Percentiles rank a stretch among this genome's conserved stretches.
phyloP scores from a whole-genome alignment of 1,139 yeast genomes.

The Scheffersomyces lignicola region DNA sequence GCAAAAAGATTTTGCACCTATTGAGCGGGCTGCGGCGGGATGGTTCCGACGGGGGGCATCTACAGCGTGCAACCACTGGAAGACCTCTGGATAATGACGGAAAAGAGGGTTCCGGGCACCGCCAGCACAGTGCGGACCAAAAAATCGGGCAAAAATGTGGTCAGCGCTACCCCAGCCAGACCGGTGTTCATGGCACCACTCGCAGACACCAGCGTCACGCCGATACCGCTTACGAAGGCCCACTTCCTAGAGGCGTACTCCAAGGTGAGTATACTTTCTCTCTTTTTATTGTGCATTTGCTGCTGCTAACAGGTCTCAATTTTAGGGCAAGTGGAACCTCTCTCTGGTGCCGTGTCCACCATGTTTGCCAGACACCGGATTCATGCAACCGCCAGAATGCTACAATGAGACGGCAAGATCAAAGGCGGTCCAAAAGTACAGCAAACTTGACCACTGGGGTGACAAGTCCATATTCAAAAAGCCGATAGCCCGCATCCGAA shows the following conservation, averaged over 20 bases:
- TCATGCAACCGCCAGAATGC: slow-evolving; percentile 61
- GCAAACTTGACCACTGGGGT: slow-evolving; percentile 52
- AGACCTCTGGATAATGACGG: slow-evolving; percentile 2
- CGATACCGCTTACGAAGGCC: slow-evolving; percentile 49
- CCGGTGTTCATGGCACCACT: slow-evolving; percentile 19
- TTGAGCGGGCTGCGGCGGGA: no score
- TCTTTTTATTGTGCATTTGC: background rate
- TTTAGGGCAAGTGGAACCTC: slow-evolving; percentile 54
- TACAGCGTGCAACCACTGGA: no score
- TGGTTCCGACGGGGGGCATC: no score
- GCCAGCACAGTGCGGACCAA: slow-evolving; percentile 1
- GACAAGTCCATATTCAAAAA: slow-evolving; percentile 39
- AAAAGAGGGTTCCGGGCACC: slow-evolving; percentile 1
- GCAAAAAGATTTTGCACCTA: no score
- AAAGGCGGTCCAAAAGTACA: slow-evolving; percentile 42
- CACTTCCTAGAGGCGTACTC: slow-evolving; percentile 66
- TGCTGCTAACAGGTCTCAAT: slow-evolving; percentile 21
- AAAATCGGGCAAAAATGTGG: background rate
- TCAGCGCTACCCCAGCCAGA: background rate
- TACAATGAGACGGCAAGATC: slow-evolving; percentile 45
- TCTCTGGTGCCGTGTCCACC: slow-evolving; percentile 58
- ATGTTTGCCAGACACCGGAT: slow-evolving; percentile 46
- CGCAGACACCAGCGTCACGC: slow-evolving; percentile 21
- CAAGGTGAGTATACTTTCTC: slow-evolving; percentile 20
- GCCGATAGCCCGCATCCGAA: slow-evolving; percentile 34